phyloP scores from a whole-genome alignment of 2,329 filamentous ascomycete genomes.

The Diplodia scrobiculata region DNA sequence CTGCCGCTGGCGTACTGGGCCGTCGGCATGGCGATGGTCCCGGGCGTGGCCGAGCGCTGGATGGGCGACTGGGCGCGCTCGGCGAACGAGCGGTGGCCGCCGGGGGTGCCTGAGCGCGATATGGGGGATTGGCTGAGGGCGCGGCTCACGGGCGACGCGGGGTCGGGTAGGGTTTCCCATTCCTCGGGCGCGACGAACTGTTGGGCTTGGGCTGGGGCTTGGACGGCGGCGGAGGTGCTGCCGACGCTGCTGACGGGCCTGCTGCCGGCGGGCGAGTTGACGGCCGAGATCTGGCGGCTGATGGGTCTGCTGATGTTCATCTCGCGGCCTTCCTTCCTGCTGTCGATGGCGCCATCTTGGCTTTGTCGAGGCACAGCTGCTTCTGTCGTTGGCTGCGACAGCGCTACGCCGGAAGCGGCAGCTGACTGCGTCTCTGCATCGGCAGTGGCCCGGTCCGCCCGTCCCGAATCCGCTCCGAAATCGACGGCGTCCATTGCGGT shows the following conservation, averaged over 20 bases:
- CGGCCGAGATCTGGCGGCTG: conserved; percentile 12
- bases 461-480: not conserved
- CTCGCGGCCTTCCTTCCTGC: not conserved
- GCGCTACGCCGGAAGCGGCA: not conserved
- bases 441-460: not conserved
- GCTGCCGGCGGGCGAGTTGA: conserved; percentile 14
- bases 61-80: conserved; percentile 17
- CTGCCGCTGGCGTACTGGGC: not conserved
- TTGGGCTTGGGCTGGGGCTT: not conserved
- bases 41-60: conserved; percentile 4
- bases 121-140: conserved; percentile 14
- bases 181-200: conserved; percentile 24
- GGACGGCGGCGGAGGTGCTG: not conserved
- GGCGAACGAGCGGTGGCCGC: conserved; percentile 8
- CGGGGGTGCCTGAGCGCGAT: conserved; percentile 6
- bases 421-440: not conserved
- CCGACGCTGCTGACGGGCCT: conserved; percentile 20
- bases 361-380: not conserved
- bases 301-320: conserved; percentile 20
- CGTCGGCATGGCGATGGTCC: conserved; percentile 8
- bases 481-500: conserved; percentile 3
- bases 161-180: conserved; percentile 22
- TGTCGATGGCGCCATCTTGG: not conserved
- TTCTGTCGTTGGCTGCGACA: not conserved
- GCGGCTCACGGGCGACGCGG: conserved; percentile 14